Evolutionary conservation across 345 rosid genomes (phyloP).

Genomic region (Arabis alpina): DNA sequence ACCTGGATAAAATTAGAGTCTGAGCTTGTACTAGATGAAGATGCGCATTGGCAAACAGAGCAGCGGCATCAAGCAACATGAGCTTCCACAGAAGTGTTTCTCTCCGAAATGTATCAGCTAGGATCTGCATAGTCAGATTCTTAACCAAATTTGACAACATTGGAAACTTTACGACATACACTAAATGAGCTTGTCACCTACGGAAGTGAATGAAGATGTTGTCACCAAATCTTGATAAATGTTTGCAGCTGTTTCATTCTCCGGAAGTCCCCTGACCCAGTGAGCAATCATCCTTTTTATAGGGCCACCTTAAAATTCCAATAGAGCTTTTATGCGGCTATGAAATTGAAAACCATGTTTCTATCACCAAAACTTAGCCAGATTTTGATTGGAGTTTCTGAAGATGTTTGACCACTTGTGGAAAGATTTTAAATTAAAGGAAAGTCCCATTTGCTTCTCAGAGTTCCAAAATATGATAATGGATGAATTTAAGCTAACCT

Average conservation of each 20-base stretch:
- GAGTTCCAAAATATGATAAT: constrained; percentile 2
- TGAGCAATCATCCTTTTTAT: constrained; percentile 48
- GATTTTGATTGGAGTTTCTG: constrained; percentile 3
- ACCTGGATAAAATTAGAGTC: constrained; percentile 72
- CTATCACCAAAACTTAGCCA: constrained; percentile 19
- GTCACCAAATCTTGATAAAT: constrained; percentile 53
- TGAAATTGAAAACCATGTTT: constrained; percentile 28
- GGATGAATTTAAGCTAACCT: constrained; percentile 30
- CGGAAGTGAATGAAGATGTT: constrained; percentile 57
- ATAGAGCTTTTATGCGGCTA: constrained; percentile 29
- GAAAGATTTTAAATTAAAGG: not conserved
- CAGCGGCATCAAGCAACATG: constrained; percentile 63
- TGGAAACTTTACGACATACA: constrained; percentile 16
- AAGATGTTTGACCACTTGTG: constrained; percentile 20
- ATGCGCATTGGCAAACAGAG: constrained; percentile 67
- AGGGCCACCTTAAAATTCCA: constrained; percentile 57
- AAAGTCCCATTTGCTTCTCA: constrained; percentile 10
- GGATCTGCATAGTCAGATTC: constrained; percentile 54
- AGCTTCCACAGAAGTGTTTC: constrained; percentile 82
- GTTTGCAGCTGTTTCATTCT: constrained; percentile 50
- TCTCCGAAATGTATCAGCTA: constrained; percentile 55
- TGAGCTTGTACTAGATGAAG: constrained; percentile 73
- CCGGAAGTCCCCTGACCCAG: constrained; percentile 56
- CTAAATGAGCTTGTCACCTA: constrained; percentile 37
- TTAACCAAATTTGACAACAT: constrained; percentile 27